A percentile compares a stretch with the other conserved stretches of the same genome.
Conservation (phyloP, 306 rosid species). For the Quercus aquifolioides region DNA sequence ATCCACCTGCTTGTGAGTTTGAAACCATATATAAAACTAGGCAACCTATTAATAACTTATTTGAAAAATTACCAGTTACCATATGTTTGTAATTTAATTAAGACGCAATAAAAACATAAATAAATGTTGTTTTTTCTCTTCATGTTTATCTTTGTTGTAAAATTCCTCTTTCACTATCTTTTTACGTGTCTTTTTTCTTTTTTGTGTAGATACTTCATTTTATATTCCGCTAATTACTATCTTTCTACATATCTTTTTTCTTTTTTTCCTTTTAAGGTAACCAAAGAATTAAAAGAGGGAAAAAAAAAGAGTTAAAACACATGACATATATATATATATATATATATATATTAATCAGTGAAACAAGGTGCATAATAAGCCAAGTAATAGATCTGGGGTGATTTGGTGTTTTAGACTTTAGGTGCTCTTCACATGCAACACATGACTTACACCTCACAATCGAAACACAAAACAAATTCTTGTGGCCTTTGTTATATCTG, state of each 20-base stretch:
- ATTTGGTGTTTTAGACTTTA: neutral
- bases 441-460: slow-evolving; percentile 3
- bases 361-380: neutral
- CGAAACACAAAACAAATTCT: neutral
- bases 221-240: too few species aligned
- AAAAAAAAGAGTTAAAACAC: neutral
- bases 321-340: too few species aligned
- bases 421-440: slow-evolving; percentile 14
- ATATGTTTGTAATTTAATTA: neutral
- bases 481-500: neutral
- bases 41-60: neutral
- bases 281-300: too few species aligned
- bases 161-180: too few species aligned
- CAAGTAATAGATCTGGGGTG: neutral
- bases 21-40: neutral
- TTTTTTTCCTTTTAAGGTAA: too few species aligned
- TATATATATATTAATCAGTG: neutral
- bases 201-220: too few species aligned
- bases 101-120: neutral
- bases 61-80: neutral
- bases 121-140: neutral
- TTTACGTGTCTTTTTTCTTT: too few species aligned
- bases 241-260: too few species aligned
- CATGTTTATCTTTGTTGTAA: neutral
- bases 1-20: neutral